Percentiles rank a stretch among this genome's conserved stretches.
These are phyloP conservation scores for Fusarium neocosmosporiellum DNA, from an alignment of 2,329 filamentous ascomycete genomes.

Conservation along the genomic window DNA sequence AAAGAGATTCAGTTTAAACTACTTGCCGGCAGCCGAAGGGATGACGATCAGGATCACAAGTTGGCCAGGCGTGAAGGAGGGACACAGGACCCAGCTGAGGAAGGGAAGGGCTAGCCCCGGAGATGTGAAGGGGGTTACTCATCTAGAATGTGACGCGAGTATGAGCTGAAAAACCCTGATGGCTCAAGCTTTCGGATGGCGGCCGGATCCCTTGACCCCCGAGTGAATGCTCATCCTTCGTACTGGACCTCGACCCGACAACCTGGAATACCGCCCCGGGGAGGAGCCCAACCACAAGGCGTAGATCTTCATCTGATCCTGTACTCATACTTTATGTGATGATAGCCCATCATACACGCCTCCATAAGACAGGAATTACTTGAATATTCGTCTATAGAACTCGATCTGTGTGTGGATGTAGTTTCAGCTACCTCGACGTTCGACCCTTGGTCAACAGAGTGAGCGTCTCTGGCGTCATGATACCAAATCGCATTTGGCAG, in stretches of 20 bases:
- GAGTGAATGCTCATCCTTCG: neutral
- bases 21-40: conserved; percentile 35
- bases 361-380: neutral
- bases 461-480: neutral
- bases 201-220: neutral
- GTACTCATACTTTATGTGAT: neutral
- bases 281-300: neutral
- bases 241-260: neutral
- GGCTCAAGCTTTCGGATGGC: neutral
- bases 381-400: neutral
- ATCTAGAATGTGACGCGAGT: neutral
- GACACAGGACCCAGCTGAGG: neutral
- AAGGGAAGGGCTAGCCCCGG: neutral
- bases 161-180: neutral
- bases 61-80: neutral
- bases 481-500: neutral
- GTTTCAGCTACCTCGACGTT: neutral
- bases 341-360: neutral
- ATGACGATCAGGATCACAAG: neutral
- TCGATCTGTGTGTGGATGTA: neutral
- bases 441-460: neutral
- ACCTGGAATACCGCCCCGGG: neutral
- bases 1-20: neutral
- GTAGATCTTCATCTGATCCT: neutral
- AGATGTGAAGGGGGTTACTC: neutral